These are phyloP conservation scores for Cyberlindnera misumaiensis DNA, from an alignment of 805 yeast species.

Conservation along the genomic window DNA sequence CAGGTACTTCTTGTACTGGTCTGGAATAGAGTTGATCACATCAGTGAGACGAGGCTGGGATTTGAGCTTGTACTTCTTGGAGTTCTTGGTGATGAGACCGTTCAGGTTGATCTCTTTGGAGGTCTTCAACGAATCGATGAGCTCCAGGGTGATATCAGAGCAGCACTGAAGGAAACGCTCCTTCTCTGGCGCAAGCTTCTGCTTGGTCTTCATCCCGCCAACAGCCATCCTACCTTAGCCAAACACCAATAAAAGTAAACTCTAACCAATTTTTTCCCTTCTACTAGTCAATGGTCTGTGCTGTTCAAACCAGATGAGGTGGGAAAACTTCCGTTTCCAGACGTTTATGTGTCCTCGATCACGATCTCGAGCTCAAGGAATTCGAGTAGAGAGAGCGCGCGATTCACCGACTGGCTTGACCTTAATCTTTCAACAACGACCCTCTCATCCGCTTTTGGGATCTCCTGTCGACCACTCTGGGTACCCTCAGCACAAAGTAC, in stretches of 20 bases:
- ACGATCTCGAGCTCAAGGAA: too few relatives aligned
- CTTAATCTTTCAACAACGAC: too few relatives aligned
- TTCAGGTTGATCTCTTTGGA: slow-evolving; percentile 81
- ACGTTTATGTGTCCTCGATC: too few relatives aligned
- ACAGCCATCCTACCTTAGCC: slow-evolving; percentile 19
- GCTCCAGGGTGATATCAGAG: slow-evolving; percentile 82
- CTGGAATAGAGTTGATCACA: slow-evolving; percentile 91
- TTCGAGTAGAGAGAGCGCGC: too few relatives aligned
- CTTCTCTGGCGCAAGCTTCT: slow-evolving; percentile 79
- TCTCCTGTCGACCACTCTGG: too few relatives aligned
- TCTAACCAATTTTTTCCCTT: background rate
- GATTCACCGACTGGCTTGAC: too few relatives aligned
- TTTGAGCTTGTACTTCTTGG: slow-evolving; percentile 86
- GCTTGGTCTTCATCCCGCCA: slow-evolving; percentile 35
- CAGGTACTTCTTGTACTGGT: slow-evolving; percentile 85
- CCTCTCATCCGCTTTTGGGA: too few relatives aligned
- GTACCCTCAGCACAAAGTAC: too few relatives aligned
- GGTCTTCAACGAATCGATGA: slow-evolving; percentile 68
- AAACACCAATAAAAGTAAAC: background rate
- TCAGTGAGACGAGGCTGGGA: slow-evolving; percentile 94
- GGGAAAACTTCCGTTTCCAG: background rate
- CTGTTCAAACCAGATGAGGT: background rate
- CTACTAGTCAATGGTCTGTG: background rate
- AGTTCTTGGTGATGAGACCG: slow-evolving; percentile 76
- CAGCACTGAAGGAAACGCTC: slow-evolving; percentile 91